Evolutionary conservation across 2,329 filamentous ascomycete species (phyloP).

Genomic region (Monilinia polystroma): DNA sequence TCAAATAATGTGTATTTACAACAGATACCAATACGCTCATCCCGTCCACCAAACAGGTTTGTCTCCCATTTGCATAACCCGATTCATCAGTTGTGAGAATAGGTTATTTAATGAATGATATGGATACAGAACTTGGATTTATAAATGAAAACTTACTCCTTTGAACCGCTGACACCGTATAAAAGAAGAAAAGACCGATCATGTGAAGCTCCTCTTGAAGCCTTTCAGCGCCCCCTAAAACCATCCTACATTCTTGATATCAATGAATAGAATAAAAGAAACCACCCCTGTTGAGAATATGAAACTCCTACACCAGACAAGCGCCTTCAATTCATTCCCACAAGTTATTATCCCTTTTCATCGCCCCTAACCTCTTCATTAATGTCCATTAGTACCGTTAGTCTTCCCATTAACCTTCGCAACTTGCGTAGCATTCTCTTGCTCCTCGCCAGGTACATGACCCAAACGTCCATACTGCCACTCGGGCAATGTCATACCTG

Average conservation of each 20-base stretch:
- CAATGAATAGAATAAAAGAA: neutral
- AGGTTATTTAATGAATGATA: neutral
- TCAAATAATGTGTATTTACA: neutral
- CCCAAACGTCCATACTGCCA: constrained; percentile 64
- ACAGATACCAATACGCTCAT: neutral
- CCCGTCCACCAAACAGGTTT: neutral
- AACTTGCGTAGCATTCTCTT: neutral
- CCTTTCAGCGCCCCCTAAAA: neutral
- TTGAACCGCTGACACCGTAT: too few relatives aligned
- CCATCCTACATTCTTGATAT: neutral
- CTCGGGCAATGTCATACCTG: constrained; percentile 73
- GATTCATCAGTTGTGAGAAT: neutral
- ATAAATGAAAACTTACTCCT: neutral
- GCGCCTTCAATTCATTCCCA: neutral
- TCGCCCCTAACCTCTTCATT: neutral
- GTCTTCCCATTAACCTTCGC: constrained; percentile 30
- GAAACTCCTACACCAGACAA: neutral
- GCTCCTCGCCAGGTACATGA: constrained; percentile 36
- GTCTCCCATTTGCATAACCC: neutral
- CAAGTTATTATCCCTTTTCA: neutral
- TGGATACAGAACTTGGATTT: neutral
- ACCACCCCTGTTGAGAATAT: neutral
- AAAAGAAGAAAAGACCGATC: neutral
- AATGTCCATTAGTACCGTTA: constrained; percentile 10
- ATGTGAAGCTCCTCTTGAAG: neutral